phyloP scores from a whole-genome alignment of 192 early-diverging fungal species.

The Lobosporangium transversale region DNA sequence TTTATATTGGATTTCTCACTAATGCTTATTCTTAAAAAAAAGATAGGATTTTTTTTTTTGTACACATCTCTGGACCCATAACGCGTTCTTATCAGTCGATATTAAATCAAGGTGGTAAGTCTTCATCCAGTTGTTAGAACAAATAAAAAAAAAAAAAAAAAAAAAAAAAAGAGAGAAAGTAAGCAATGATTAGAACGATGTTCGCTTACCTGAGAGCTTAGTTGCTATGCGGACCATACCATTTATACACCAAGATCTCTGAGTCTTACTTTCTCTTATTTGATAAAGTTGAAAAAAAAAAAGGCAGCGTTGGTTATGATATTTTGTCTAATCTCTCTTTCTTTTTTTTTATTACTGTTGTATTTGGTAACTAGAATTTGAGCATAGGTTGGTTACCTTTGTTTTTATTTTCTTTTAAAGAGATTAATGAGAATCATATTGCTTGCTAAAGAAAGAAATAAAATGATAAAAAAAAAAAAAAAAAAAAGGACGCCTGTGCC shows the following conservation, averaged over 20 bases:
- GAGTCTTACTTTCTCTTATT: conserved; percentile 10
- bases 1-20: not conserved
- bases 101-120: not conserved
- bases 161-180: not conserved
- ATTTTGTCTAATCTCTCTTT: too few species aligned
- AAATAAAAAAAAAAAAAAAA: not conserved
- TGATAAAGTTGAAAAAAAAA: too few species aligned
- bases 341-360: too few species aligned
- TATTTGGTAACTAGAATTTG: too few species aligned
- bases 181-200: conserved; percentile 52
- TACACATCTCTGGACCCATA: too few species aligned
- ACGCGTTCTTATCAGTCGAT: not conserved
- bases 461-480: too few species aligned
- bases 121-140: not conserved
- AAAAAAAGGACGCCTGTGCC: too few species aligned
- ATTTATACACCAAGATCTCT: conserved; percentile 59
- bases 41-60: not conserved
- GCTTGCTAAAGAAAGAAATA: too few species aligned
- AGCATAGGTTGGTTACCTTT: too few species aligned
- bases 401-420: too few species aligned
- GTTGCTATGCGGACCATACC: conserved; percentile 55
- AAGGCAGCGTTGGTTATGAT: too few species aligned
- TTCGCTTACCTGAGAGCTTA: conserved; percentile 57
- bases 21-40: conserved; percentile 4
- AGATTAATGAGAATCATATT: too few species aligned